Evolutionary conservation across 352 stramenopile genomes (phyloP).

Genomic region (Pythium angustatum): DNA sequence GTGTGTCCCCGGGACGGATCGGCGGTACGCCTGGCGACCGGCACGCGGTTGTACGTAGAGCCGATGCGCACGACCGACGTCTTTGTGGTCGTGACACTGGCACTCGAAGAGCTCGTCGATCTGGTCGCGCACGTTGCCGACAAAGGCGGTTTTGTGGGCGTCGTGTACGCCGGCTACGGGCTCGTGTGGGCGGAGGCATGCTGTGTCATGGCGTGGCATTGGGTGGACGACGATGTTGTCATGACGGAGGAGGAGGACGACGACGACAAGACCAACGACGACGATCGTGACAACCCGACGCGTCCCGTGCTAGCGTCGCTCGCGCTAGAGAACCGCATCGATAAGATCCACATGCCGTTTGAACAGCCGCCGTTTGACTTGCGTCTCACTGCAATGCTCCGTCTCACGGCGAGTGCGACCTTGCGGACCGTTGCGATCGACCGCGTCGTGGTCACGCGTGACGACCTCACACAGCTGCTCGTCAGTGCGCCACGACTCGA

Average conservation of each 20-base stretch:
- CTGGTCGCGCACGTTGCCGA: background rate
- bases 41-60: slow-evolving; percentile 1
- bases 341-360: background rate
- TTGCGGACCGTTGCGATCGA: background rate
- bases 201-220: background rate
- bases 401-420: background rate
- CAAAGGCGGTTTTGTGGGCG: background rate
- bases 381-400: background rate
- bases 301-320: background rate
- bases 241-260: background rate
- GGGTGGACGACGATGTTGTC: background rate
- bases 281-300: background rate
- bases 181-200: background rate
- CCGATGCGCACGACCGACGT: background rate
- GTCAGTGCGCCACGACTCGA: background rate
- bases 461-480: background rate
- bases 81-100: background rate
- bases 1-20: background rate
- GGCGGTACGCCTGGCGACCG: background rate
- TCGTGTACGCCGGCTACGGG: background rate
- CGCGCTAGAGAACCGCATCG: background rate
- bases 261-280: background rate
- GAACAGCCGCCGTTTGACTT: background rate
- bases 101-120: background rate
- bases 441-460: background rate